phyloP scores from a whole-genome alignment of 768 basidiomycete genomes.

The Melanogaster broomeanus region DNA sequence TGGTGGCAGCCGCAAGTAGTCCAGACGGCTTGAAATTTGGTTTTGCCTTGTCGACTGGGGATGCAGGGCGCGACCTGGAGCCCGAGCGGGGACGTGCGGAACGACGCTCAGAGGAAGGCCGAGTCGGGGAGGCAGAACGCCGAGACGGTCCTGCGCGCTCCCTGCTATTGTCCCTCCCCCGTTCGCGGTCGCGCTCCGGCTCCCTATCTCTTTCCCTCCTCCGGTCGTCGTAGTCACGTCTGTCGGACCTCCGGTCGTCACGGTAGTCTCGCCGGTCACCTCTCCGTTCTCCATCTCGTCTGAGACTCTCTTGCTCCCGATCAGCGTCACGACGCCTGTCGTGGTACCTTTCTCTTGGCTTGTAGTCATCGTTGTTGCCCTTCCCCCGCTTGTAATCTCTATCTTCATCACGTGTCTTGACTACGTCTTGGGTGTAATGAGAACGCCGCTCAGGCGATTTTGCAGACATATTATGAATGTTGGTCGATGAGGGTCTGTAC shows the following conservation, averaged over 20 bases:
- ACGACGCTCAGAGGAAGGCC: slow-evolving; percentile 27
- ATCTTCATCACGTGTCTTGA: slow-evolving; percentile 15
- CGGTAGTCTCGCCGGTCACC: slow-evolving; percentile 16
- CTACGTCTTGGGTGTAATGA: slow-evolving; percentile 4
- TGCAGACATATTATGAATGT: slow-evolving; percentile 21
- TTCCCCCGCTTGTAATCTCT: slow-evolving; percentile 9
- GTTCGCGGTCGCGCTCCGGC: slow-evolving; percentile 16
- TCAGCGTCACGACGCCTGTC: slow-evolving; percentile 16
- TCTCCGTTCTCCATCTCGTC: slow-evolving; percentile 24
- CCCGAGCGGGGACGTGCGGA: slow-evolving; percentile 38
- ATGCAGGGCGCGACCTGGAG: slow-evolving; percentile 44
- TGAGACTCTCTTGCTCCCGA: slow-evolving; percentile 14
- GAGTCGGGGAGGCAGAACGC: slow-evolving; percentile 66
- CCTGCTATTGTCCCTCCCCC: slow-evolving; percentile 33
- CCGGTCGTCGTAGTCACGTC: slow-evolving; percentile 22
- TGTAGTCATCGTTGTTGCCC: slow-evolving; percentile 6
- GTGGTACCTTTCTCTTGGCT: slow-evolving; percentile 1
- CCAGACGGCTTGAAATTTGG: slow-evolving; percentile 92
- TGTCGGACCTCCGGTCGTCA: slow-evolving; percentile 18
- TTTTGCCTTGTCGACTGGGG: slow-evolving; percentile 63
- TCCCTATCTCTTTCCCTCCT: slow-evolving; percentile 10
- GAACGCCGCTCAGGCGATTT: slow-evolving; percentile 9
- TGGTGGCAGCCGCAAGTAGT: slow-evolving; percentile 93
- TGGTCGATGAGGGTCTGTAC: background rate
- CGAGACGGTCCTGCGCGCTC: slow-evolving; percentile 35